Conservation (phyloP, 2,329 filamentous ascomycete genomes). For the Orbilia blumenaviensis region DNA sequence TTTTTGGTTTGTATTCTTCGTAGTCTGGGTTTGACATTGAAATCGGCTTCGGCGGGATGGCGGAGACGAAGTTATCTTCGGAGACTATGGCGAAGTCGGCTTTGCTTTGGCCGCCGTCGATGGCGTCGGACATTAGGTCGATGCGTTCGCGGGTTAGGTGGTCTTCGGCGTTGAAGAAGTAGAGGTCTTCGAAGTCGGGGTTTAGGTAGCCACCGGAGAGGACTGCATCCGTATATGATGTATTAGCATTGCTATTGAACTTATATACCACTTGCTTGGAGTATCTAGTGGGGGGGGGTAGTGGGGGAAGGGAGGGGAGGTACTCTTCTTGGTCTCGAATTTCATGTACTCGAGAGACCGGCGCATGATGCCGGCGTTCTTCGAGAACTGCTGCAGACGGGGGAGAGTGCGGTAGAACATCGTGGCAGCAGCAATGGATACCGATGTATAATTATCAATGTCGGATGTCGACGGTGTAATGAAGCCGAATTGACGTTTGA, state of each 20-base stretch:
- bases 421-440: slow-evolving; percentile 14
- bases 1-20: slow-evolving; percentile 34
- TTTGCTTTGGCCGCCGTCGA: slow-evolving; percentile 85
- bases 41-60: slow-evolving; percentile 59
- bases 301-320: slow-evolving; percentile 2
- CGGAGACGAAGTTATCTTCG: slow-evolving; percentile 58
- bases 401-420: slow-evolving; percentile 46
- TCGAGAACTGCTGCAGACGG: slow-evolving; percentile 36
- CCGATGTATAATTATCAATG: too few species aligned
- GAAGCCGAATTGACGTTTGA: neutral
- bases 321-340: slow-evolving; percentile 49
- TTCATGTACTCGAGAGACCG: slow-evolving; percentile 32
- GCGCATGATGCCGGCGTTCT: slow-evolving; percentile 35
- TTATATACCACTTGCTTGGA: too few species aligned
- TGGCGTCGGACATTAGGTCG: slow-evolving; percentile 85
- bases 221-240: slow-evolving; percentile 1
- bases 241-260: neutral
- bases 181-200: slow-evolving; percentile 39
- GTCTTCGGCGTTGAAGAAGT: slow-evolving; percentile 51
- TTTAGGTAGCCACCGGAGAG: slow-evolving; percentile 39
- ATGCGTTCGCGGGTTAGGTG: slow-evolving; percentile 59
- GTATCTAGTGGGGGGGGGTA: too few species aligned
- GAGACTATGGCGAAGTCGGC: slow-evolving; percentile 74
- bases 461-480: neutral
- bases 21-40: slow-evolving; percentile 27